Percentiles rank a stretch among this genome's conserved stretches.
These are phyloP conservation scores for Apiospora arundinis DNA, from an alignment of 2,329 filamentous ascomycete genomes.

Conservation along the genomic window DNA sequence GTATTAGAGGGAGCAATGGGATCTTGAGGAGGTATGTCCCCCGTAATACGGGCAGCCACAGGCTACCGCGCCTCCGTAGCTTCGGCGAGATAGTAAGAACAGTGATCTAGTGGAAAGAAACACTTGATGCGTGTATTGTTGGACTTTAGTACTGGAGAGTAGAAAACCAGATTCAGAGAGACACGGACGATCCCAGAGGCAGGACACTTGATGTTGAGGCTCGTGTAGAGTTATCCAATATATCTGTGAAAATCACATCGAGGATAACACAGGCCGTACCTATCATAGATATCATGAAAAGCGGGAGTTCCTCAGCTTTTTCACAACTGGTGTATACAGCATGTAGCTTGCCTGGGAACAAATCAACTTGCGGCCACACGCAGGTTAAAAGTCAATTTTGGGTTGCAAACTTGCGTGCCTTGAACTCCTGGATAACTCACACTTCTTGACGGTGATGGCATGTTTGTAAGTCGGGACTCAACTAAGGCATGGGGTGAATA, in stretches of 20 bases:
- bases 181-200: not conserved
- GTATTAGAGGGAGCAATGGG: not conserved
- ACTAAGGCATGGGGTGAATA: not conserved
- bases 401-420: not conserved
- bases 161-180: not conserved
- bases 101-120: not conserved
- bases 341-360: constrained; percentile 7
- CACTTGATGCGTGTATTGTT: not conserved
- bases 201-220: not conserved
- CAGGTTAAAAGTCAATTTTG: not conserved
- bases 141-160: too few species aligned
- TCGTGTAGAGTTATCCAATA: not conserved
- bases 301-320: too few species aligned
- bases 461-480: not conserved
- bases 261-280: not conserved
- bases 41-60: not conserved
- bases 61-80: not conserved
- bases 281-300: not conserved
- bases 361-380: not conserved
- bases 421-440: not conserved
- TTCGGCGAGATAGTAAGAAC: not conserved
- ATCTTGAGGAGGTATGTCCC: not conserved
- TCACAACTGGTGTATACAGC: not conserved
- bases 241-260: not conserved
- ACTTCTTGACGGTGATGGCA: not conserved